Base-by-base conservation (phyloP, 805 yeast genomes). In the Tetrapisispora iriomotensis region DNA sequence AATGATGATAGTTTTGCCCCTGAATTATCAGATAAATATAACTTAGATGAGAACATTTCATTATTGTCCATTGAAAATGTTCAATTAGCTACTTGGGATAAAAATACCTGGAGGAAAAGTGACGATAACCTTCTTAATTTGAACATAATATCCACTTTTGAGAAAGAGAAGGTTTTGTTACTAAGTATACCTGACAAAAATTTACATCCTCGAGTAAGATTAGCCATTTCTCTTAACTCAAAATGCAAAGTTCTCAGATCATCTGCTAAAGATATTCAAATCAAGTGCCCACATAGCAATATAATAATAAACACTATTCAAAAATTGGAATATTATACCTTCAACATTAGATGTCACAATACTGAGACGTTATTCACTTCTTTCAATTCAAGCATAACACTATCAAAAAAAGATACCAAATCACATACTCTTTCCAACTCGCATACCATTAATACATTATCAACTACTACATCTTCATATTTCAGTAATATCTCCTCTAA, bases 251-350 rank as follows among this genome's bases (percentile, higher is more conserved):
- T 45, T 19, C 32, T 41, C 5, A 53, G 46, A 36, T 46, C 60
- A 5, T 50, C 62, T 1, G 64, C 62, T 3, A 58, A 51, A 30
- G 64, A 59, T 43, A 37, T 58, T 18, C 64, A 59, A 38, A 25
- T 58, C 6, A 37, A 44, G 13, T 37, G 58, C 4, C 51, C 59
- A 0, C 8, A 40, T 2, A 20, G 31, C 2, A 43, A 45, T 34
- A 29, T 47, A n/a, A 20, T 53, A 9, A 36, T 38, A 7, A 42
- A 45, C 23, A 26, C 34, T 8, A 21, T 49, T 3, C 43, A 49
- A 7, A 8, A 9, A 3, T 18, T 28, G 2, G 40, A 44, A 8
- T 39, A 33, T 4, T 38, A 40, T n/a, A 48, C 46, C 3, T 30
- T 57, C 20, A 48, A 54, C 10, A 31, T 59, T 15, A 48, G 64